Conservation (phyloP, 2,329 filamentous ascomycete species). For the Chaetomium olivaceum region DNA sequence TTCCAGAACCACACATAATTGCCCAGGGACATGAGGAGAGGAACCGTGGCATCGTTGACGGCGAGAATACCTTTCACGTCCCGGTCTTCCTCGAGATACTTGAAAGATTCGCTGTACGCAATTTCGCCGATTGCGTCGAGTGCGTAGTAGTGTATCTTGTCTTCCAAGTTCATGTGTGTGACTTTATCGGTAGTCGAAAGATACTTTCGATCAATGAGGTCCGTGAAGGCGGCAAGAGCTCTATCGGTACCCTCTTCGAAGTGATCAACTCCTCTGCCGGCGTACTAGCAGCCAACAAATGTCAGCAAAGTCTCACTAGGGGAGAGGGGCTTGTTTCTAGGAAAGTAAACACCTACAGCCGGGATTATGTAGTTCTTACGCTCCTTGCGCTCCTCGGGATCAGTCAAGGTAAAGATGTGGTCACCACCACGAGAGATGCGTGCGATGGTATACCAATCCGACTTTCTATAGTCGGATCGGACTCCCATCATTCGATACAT, state of each 20-base stretch:
- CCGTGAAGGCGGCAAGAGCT: constrained; percentile 43
- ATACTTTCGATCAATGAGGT: constrained; percentile 52
- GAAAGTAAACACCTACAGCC: constrained; percentile 20
- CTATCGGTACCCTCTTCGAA: constrained; percentile 45
- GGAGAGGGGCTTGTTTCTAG: too few relatives aligned
- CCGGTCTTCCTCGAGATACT: constrained; percentile 47
- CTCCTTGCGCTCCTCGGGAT: constrained; percentile 22
- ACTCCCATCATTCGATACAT: constrained; percentile 22
- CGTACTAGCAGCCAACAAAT: constrained; percentile 14
- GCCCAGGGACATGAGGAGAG: constrained; percentile 39
- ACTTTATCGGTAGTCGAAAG: constrained; percentile 40
- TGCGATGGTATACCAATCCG: constrained; percentile 26
- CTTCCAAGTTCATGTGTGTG: constrained; percentile 49
- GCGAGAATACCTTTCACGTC: constrained; percentile 50
- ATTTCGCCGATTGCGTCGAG: constrained; percentile 28
- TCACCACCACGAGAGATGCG: constrained; percentile 14
- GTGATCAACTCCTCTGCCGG: not conserved
- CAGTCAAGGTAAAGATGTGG: constrained; percentile 19
- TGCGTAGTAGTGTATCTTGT: constrained; percentile 23
- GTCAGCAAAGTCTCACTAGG: not conserved
- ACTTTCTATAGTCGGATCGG: constrained; percentile 25
- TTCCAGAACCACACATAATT: constrained; percentile 42
- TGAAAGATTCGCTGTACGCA: constrained; percentile 22
- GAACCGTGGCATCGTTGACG: constrained; percentile 26
- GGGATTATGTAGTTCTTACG: constrained; percentile 24